Percentiles rank a stretch among this genome's conserved stretches.
Conservation (phyloP, 2,329 filamentous ascomycete species). For the Pestalotiopsis sp. region DNA sequence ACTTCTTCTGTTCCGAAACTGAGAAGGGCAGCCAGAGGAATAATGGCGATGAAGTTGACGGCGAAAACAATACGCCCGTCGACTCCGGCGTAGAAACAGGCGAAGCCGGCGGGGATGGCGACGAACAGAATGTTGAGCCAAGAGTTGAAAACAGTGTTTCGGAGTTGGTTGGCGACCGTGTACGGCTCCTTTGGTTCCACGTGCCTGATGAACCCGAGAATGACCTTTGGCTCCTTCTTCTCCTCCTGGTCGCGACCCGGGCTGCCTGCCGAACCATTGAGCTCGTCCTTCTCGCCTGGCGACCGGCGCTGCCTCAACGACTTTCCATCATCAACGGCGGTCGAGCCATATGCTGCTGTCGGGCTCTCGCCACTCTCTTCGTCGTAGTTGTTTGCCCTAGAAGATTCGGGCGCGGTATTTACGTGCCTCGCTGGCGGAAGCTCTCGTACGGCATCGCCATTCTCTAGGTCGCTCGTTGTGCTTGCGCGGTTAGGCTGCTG, state of each 20-base stretch:
- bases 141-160: slow-evolving; percentile 76
- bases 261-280: not conserved
- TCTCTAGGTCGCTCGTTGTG: not conserved
- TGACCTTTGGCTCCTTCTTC: slow-evolving; percentile 30
- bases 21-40: slow-evolving; percentile 85
- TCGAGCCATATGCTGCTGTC: not conserved
- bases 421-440: slow-evolving; percentile 28
- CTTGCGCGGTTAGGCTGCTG: not conserved
- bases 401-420: not conserved
- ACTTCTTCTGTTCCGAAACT: slow-evolving; percentile 91
- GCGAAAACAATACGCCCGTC: slow-evolving; percentile 64
- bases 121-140: slow-evolving; percentile 86
- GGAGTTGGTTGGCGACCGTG: slow-evolving; percentile 67
- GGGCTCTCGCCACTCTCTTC: slow-evolving; percentile 19
- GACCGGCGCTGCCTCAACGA: not conserved
- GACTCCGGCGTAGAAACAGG: slow-evolving; percentile 65
- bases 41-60: slow-evolving; percentile 92
- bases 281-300: not conserved
- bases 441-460: slow-evolving; percentile 27
- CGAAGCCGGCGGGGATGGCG: slow-evolving; percentile 80
- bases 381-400: slow-evolving; percentile 33
- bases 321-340: not conserved
- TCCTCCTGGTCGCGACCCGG: not conserved
- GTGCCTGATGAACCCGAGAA: slow-evolving; percentile 45
- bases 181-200: slow-evolving; percentile 57